These are phyloP conservation scores for Magnusiomyces clavatus DNA, from an alignment of 1,139 yeast genomes.

Conservation along the genomic window DNA sequence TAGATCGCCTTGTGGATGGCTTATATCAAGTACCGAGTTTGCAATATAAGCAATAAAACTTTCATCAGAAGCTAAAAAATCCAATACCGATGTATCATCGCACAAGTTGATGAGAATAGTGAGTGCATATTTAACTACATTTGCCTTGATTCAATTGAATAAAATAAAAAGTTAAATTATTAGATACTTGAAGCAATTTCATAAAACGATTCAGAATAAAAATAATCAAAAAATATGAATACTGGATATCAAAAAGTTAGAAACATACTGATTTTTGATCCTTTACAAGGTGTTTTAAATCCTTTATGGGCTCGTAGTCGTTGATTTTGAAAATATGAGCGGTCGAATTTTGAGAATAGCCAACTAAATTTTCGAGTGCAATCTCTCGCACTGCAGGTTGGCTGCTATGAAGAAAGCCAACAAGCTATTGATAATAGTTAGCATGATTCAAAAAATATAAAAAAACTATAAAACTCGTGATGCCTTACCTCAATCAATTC, in stretches of 20 bases:
- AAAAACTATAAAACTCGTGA: neutral
- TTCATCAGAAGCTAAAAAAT: conserved; percentile 56
- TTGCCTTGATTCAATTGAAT: conserved; percentile 14
- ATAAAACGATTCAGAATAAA: neutral
- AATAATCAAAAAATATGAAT: no score
- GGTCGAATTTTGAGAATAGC: conserved; percentile 65
- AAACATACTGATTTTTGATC: conserved; percentile 6
- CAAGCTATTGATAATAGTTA: conserved; percentile 34
- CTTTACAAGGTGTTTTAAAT: conserved; percentile 52
- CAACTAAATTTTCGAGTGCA: conserved; percentile 79
- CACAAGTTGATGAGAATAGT: conserved; percentile 80
- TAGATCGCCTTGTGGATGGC: conserved; percentile 66
- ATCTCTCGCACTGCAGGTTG: conserved; percentile 78
- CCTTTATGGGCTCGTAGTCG: conserved; percentile 64
- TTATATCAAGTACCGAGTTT: conserved; percentile 46
- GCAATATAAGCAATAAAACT: conserved; percentile 51
- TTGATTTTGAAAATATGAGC: conserved; percentile 62
- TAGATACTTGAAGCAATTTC: conserved; percentile 3
- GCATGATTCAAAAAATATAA: neutral
- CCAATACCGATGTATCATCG: conserved; percentile 53
- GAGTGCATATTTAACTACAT: conserved; percentile 41
- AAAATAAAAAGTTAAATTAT: neutral
- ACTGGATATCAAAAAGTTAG: neutral
- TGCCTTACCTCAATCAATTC: conserved; percentile 24
- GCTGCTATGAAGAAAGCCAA: conserved; percentile 73